phyloP scores from a whole-genome alignment of 2,329 filamentous ascomycete genomes.

The Colletotrichum sp. region DNA sequence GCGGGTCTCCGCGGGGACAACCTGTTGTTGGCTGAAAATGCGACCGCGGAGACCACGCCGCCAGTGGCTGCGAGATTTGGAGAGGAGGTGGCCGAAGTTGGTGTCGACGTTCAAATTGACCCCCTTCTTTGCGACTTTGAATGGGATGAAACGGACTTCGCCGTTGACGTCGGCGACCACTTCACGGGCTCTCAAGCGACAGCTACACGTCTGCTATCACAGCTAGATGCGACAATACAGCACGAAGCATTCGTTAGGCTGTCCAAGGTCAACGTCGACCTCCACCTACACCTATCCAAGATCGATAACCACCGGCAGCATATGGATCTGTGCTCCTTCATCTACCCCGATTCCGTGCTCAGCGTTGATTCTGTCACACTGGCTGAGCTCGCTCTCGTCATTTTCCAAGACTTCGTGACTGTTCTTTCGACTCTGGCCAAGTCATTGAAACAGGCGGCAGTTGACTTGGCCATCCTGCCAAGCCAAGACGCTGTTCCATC shows the following conservation, averaged over 20 bases:
- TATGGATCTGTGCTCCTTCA: neutral
- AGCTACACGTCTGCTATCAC: neutral
- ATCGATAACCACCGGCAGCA: neutral
- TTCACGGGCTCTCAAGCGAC: neutral
- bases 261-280: constrained; percentile 26
- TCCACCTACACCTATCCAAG: constrained; percentile 6
- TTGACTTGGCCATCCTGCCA: neutral
- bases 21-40: neutral
- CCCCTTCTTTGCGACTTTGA: neutral
- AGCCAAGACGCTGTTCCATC: neutral
- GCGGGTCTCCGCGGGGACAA: neutral
- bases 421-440: neutral
- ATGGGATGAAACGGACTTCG: neutral
- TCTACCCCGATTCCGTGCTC: neutral
- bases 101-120: neutral
- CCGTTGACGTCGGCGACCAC: neutral
- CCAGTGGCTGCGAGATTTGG: neutral
- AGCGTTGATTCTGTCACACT: neutral
- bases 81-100: neutral
- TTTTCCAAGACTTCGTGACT: neutral
- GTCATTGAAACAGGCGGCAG: neutral
- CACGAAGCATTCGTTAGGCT: constrained; percentile 3
- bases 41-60: neutral
- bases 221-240: neutral
- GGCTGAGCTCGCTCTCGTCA: neutral